Evolutionary conservation across 164 flowering plant species (phyloP).

Genomic region (Piper betle): DNA sequence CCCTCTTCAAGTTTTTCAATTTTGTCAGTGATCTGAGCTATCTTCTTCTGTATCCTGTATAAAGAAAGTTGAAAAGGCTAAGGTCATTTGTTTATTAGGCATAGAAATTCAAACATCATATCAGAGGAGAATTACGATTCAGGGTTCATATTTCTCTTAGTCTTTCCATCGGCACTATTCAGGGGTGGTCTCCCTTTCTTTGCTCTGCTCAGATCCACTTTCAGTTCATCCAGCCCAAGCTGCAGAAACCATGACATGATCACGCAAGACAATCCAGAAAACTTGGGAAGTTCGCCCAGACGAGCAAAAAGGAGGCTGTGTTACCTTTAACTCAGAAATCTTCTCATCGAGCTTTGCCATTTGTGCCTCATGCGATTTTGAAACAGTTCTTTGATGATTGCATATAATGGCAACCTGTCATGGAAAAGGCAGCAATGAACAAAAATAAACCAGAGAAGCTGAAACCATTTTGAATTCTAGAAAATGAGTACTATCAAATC

Average conservation of each 20-base stretch:
- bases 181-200: conserved; percentile 91
- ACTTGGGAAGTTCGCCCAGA: not conserved
- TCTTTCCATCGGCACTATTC: conserved; percentile 69
- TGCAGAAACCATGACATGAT: conserved; percentile 15
- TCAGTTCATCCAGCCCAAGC: conserved; percentile 47
- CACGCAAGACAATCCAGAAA: not conserved
- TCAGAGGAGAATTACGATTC: conserved; percentile 49
- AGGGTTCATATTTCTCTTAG: conserved; percentile 59
- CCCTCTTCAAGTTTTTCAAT: conserved; percentile 75
- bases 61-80: not conserved
- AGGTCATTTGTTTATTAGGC: not conserved
- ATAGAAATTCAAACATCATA: not conserved
- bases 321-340: conserved; percentile 72
- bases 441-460: not conserved
- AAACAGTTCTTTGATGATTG: conserved; percentile 89
- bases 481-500: not conserved
- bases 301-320: not conserved
- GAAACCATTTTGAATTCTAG: not conserved
- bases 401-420: conserved; percentile 96
- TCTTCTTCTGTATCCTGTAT: conserved; percentile 70
- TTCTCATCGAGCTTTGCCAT: conserved; percentile 66
- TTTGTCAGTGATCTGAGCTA: conserved; percentile 51
- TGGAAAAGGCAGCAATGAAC: not conserved
- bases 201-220: conserved; percentile 62
- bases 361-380: conserved; percentile 74